Percentiles rank a stretch among this genome's conserved stretches.
These are phyloP conservation scores for Rhodomyrtus psidioides DNA, from an alignment of 441 rosid genomes.

Conservation along the genomic window DNA sequence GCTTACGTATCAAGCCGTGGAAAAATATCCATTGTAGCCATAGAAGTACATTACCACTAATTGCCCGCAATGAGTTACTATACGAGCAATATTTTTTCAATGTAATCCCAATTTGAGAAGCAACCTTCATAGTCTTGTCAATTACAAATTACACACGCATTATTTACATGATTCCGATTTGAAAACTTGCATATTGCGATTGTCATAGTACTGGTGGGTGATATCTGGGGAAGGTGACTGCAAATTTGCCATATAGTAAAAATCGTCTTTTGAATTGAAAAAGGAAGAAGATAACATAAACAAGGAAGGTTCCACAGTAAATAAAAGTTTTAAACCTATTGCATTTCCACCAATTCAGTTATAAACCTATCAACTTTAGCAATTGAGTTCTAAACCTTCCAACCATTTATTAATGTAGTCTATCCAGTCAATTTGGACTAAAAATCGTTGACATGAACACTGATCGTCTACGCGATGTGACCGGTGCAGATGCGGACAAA, in stretches of 20 bases:
- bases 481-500: rapidly evolving
- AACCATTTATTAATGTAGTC: too few relatives aligned
- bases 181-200: not conserved
- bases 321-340: not conserved
- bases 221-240: not conserved
- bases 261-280: not conserved
- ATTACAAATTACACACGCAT: not conserved
- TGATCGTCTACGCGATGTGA: too few relatives aligned
- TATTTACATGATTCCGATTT: not conserved
- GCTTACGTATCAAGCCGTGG: too few relatives aligned
- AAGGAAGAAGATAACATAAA: not conserved
- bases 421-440: too few relatives aligned
- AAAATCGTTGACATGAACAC: too few relatives aligned
- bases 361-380: too few relatives aligned
- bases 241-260: not conserved
- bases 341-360: too few relatives aligned
- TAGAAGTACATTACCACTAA: too few relatives aligned
- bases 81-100: not conserved
- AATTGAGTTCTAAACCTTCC: too few relatives aligned
- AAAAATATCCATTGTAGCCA: too few relatives aligned
- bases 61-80: too few relatives aligned
- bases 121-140: not conserved
- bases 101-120: not conserved
- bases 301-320: not conserved
- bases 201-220: not conserved